Evolutionary conservation across 116 monocot genomes (phyloP).

Genomic region (Trichopus zeylanicus): DNA sequence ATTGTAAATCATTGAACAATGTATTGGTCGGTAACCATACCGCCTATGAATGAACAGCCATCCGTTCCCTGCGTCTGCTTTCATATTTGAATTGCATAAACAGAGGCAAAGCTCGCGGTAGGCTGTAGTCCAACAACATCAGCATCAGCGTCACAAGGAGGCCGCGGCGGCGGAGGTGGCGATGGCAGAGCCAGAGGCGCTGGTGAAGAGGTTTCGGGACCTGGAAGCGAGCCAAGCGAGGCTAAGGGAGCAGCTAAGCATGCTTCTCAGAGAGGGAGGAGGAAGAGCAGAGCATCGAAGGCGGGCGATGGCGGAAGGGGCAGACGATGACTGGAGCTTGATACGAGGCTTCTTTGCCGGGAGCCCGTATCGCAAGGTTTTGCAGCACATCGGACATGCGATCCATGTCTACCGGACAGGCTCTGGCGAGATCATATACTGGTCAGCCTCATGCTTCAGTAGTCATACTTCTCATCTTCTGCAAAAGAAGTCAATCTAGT

Average conservation of each 20-base stretch:
- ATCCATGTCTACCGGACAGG: slow-evolving; percentile 16
- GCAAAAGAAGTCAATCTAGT: no score
- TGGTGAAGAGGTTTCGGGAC: slow-evolving; percentile 25
- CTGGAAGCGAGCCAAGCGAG: slow-evolving; percentile 29
- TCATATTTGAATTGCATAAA: no score
- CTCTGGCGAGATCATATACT: slow-evolving; percentile 38
- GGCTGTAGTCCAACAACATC: no score
- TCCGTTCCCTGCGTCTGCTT: no score
- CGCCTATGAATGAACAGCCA: no score
- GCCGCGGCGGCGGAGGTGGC: background rate
- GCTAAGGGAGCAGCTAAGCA: slow-evolving; percentile 18
- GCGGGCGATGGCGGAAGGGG: background rate
- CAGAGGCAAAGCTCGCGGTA: background rate
- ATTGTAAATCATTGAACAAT: no score
- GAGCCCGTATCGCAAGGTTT: slow-evolving; percentile 14
- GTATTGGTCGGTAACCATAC: no score
- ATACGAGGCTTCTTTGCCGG: slow-evolving; percentile 17
- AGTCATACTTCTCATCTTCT: no score
- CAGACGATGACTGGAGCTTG: background rate
- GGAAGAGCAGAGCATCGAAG: background rate
- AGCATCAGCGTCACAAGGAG: background rate
- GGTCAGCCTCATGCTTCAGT: slow-evolving; percentile 22
- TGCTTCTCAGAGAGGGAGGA: slow-evolving; percentile 1
- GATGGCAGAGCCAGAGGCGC: slow-evolving; percentile 1
- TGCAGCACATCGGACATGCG: slow-evolving; percentile 35